Evolutionary conservation across 495 filamentous ascomycete genomes (phyloP), one percentile per base, ranked within the genome.

Genomic region (Trichoderma orchidacearum): DNA sequence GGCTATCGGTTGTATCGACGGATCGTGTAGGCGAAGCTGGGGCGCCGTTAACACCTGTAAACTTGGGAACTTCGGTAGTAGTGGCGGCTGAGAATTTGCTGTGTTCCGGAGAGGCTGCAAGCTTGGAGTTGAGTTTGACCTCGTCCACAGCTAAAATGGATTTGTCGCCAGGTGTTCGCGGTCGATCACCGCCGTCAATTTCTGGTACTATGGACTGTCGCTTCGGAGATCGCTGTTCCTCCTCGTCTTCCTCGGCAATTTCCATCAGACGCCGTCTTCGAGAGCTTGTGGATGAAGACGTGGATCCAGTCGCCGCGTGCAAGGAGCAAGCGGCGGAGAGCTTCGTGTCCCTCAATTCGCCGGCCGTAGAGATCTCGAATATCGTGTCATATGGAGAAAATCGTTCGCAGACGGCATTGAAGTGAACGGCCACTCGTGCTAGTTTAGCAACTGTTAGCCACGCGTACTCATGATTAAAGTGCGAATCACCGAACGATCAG

Each of bases 381-480:
- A 83, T 78, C 3, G 88, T 87, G 66, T 97, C 92, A 69, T 90
- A 85, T 2, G 91, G 92, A 36, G 84, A 80, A 68, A 96, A 95
- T 54, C 82, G 85, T 61, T 97, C 91, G 50, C 83, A 79, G 50
- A 98, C 72, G 30, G 88, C 84, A 57, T 86, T 86, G 64, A 95
- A 96, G 67, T 98, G 94, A 8, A 98, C 93, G n/a, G 88, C 81
- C 27, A 87, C 88, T 60, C 93, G 90, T 55, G 90, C 93, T 97
- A 31, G 23, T 60, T 56, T 58, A 15, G 34, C 50, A 30, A 9
- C 53, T 36, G 30, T 32, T 48, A 55, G 48, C 11, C 5, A 30
- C 8, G 23, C 6, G 35, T 13, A 9, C 48, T 54, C 17, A 50
- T 28, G 35, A 34, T 31, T 38, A 18, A 30, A 58, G 28, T 27